phyloP scores from a whole-genome alignment of 1,139 yeast species.

The Debaryomyces sp. region DNA sequence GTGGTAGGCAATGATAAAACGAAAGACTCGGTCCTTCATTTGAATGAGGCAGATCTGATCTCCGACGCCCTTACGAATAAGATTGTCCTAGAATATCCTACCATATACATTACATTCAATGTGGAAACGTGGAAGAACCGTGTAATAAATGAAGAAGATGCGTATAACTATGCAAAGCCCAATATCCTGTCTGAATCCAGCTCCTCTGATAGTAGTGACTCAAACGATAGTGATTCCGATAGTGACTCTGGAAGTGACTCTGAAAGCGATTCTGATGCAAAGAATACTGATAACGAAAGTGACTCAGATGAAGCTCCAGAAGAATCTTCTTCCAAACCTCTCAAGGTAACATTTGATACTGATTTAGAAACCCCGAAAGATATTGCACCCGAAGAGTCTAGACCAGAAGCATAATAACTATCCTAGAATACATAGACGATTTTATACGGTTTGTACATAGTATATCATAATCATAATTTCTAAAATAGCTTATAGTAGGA shows the following conservation, averaged over 20 bases:
- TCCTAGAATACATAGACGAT: neutral
- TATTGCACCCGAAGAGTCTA: neutral
- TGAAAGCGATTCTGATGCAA: constrained; percentile 7
- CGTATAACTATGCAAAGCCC: constrained; percentile 20
- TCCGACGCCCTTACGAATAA: constrained; percentile 54
- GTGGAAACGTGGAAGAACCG: constrained; percentile 17
- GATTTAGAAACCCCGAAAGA: neutral
- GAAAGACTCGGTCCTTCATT: constrained; percentile 23
- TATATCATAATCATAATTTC: neutral
- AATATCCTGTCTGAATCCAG: constrained; percentile 11
- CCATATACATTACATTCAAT: constrained; percentile 50
- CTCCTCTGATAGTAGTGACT: constrained; percentile 6
- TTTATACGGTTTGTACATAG: neutral
- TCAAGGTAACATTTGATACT: constrained; percentile 6
- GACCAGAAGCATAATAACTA: neutral
- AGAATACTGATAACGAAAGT: neutral
- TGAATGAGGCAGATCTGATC: constrained; percentile 27
- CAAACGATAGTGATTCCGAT: constrained; percentile 13
- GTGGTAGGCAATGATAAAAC: constrained; percentile 22
- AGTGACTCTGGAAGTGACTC: no score
- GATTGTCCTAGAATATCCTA: constrained; percentile 78
- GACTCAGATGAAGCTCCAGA: constrained; percentile 12
- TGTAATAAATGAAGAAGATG: constrained; percentile 17
- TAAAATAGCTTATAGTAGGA: neutral
- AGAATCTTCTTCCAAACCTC: constrained; percentile 8